phyloP scores from a whole-genome alignment of 768 basidiomycete genomes.

The Lentinula lateritia region DNA sequence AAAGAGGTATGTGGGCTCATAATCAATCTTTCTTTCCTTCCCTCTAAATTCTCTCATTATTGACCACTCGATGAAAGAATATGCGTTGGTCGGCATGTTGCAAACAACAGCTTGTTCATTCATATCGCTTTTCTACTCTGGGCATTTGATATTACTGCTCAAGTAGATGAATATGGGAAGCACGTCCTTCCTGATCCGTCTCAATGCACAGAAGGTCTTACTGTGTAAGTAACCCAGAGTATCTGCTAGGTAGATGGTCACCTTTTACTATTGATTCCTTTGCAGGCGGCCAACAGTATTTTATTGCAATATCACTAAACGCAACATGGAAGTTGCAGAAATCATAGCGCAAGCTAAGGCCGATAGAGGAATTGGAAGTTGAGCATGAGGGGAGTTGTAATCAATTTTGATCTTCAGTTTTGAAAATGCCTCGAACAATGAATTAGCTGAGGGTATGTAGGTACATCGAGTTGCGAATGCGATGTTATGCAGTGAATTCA shows the following conservation, averaged over 20 bases:
- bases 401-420: too few relatives aligned
- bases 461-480: too few relatives aligned
- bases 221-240: neutral
- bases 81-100: slow-evolving; percentile 23
- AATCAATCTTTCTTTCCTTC: too few relatives aligned
- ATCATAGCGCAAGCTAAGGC: neutral
- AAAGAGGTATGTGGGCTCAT: neutral
- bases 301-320: neutral
- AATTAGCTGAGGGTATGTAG: too few relatives aligned
- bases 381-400: neutral
- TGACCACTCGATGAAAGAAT: neutral
- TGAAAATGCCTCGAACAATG: too few relatives aligned
- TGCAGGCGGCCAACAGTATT: neutral
- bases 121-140: slow-evolving; percentile 22
- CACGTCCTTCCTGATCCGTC: neutral
- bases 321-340: neutral
- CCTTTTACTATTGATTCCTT: neutral
- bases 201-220: neutral
- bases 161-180: neutral
- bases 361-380: neutral
- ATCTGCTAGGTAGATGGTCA: neutral
- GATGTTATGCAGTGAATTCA: too few relatives aligned
- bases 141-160: slow-evolving; percentile 5
- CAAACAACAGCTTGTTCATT: slow-evolving; percentile 24
- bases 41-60: neutral